Base-by-base conservation (phyloP, 495 filamentous ascomycete species). In the Aspergillus ellipticus region DNA sequence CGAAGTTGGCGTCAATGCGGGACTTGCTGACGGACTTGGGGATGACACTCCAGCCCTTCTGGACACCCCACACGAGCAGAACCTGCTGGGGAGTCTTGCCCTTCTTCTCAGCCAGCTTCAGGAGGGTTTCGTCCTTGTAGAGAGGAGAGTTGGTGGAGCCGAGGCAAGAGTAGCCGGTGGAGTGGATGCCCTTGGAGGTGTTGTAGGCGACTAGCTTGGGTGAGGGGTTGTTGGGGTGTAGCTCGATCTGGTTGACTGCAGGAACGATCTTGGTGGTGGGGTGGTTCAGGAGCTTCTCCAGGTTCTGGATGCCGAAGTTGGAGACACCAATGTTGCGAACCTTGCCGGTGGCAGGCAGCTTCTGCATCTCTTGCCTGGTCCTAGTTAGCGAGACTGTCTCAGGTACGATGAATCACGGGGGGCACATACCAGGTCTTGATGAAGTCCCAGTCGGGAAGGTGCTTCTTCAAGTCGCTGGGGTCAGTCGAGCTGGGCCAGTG, bases 211-310 rank as follows among this genome's bases (percentile, higher is more conserved):
- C 77, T 31, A 94, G 80, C 75, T 92, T 91, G 20, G 89, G 89
- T 0, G 84, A 87, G 7, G 85, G 88, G 74, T 86, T 85, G 72
- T 87, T 84, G 35, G 90, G 90, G 74, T 95, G 90, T n/a, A 92
- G 74, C 72, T 96, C 92, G 66, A 96, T 86, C 77, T 96, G 90
- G 81, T 96, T 95, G 59, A 92, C 90, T 9, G 88, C 87, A 13
- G 92, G 92, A 47, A 87, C 78, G 60, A 85, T 87, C 81, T 83
- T 69, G 58, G 58, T 72, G 60, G 68, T 78, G 52, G 82, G 79
- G 54, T 79, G 74, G 61, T 72, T 79, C 33, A 83, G 70, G 17
- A 84, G 77, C 56, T 64, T 81, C 67, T 82, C 78, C 2, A 84
- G 74, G 68, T 86, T 85, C 65, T 70, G 71, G 66, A 84, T 85